Conservation (phyloP, 2,329 filamentous ascomycete genomes). For the Cryphonectria radicalis region DNA sequence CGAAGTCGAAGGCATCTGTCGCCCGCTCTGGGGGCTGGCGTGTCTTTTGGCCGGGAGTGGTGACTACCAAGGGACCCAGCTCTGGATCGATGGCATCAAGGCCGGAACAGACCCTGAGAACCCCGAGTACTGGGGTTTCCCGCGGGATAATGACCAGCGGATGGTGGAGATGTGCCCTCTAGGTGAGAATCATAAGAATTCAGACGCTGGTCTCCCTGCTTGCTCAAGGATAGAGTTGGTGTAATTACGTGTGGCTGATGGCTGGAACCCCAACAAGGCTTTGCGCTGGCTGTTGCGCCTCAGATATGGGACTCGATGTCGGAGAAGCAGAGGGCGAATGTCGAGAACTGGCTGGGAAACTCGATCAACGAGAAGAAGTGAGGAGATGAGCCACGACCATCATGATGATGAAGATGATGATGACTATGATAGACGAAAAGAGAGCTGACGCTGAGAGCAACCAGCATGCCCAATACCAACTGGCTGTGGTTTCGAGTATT, state of each 20-base stretch:
- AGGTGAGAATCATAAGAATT: conserved; percentile 44
- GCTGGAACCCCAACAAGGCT: conserved; percentile 48
- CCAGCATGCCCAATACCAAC: conserved; percentile 69
- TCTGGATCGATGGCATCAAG: conserved; percentile 72
- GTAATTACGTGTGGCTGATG: not conserved
- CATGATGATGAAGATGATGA: not conserved
- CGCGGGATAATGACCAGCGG: conserved; percentile 76
- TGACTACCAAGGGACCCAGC: conserved; percentile 64
- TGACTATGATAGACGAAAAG: not conserved
- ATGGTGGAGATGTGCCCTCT: conserved; percentile 88
- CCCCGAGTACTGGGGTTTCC: conserved; percentile 77
- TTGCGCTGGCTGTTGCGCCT: conserved; percentile 71
- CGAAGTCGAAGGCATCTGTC: conserved; percentile 75
- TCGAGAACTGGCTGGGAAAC: conserved; percentile 74
- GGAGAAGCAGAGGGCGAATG: conserved; percentile 64
- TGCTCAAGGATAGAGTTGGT: not conserved
- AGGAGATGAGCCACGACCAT: conserved; percentile 16
- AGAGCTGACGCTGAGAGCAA: conserved; percentile 43
- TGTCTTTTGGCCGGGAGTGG: conserved; percentile 71
- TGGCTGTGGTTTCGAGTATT: conserved; percentile 88
- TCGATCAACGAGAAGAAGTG: conserved; percentile 77
- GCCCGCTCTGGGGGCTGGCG: conserved; percentile 76
- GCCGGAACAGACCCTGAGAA: conserved; percentile 71
- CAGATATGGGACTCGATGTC: conserved; percentile 69
- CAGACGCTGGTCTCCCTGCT: conserved; percentile 6